A percentile compares a stretch with the other conserved stretches of the same genome.
Evolutionary conservation across 371 early-diverging fungal species (phyloP).

Genomic region (Gilbertella persicaria): DNA sequence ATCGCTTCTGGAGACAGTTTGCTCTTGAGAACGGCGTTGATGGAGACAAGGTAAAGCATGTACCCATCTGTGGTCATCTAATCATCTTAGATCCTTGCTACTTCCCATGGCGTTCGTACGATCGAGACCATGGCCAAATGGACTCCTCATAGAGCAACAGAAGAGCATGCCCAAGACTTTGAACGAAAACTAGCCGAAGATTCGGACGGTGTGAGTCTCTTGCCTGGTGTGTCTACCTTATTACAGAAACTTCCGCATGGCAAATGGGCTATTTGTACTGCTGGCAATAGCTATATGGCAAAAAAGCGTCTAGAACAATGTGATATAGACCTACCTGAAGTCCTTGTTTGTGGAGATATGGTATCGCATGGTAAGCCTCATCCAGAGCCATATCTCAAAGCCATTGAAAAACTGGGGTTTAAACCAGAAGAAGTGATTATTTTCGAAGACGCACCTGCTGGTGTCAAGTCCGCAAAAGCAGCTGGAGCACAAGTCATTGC

Average conservation of each 20-base stretch:
- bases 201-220: conserved; percentile 17
- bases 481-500: conserved; percentile 62
- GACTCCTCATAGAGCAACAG: conserved; percentile 23
- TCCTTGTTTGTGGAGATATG: conserved; percentile 38
- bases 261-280: conserved; percentile 38
- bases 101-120: conserved; percentile 45
- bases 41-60: conserved; percentile 30
- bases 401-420: conserved; percentile 42
- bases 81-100: conserved; percentile 27
- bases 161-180: conserved; percentile 11
- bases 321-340: conserved; percentile 26
- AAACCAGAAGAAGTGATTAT: conserved; percentile 59
- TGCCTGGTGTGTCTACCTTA: conserved; percentile 36
- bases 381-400: conserved; percentile 62
- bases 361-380: conserved; percentile 59
- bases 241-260: conserved; percentile 31
- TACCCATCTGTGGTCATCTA: not conserved
- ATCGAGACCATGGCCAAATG: conserved; percentile 37
- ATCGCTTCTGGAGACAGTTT: conserved; percentile 42
- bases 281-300: conserved; percentile 41
- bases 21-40: conserved; percentile 44
- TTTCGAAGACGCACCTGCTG: conserved; percentile 73
- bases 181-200: conserved; percentile 18
- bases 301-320: conserved; percentile 34
- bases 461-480: conserved; percentile 50